A percentile compares a stretch with the other conserved stretches of the same genome.
Evolutionary conservation across 768 basidiomycete species (phyloP).

Genomic region (Sarcodon sp.): DNA sequence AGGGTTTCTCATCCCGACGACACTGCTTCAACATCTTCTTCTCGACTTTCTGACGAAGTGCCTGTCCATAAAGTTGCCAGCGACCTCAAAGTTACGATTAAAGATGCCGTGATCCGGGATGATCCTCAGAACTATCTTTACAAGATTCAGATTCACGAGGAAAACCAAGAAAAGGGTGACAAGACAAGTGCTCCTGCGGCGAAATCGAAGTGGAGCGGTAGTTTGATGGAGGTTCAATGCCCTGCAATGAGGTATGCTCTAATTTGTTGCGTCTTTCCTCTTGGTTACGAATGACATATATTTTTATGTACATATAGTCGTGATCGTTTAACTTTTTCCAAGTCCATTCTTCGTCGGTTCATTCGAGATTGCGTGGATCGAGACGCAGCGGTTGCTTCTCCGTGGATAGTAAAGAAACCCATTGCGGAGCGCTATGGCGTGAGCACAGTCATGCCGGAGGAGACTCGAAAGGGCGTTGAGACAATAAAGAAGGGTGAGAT

Average conservation of each 20-base stretch:
- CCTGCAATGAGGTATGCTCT: slow-evolving; percentile 63
- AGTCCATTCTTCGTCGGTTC: slow-evolving; percentile 92
- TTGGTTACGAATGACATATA: background rate
- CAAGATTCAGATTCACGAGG: slow-evolving; percentile 70
- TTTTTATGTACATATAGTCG: slow-evolving; percentile 38
- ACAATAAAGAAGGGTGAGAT: slow-evolving; percentile 78
- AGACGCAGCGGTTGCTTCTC: slow-evolving; percentile 83
- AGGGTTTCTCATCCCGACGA: slow-evolving; percentile 9
- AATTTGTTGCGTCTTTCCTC: background rate
- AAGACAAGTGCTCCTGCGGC: slow-evolving; percentile 29
- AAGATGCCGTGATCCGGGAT: slow-evolving; percentile 61
- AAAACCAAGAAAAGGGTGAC: slow-evolving; percentile 55
- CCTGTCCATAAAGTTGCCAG: slow-evolving; percentile 56
- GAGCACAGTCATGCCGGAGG: slow-evolving; percentile 76
- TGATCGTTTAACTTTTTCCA: slow-evolving; percentile 91
- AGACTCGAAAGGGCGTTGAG: slow-evolving; percentile 67
- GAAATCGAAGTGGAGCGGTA: slow-evolving; percentile 58
- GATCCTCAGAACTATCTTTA: slow-evolving; percentile 80
- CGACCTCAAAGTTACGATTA: slow-evolving; percentile 63
- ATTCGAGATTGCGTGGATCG: slow-evolving; percentile 93
- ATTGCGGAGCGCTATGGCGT: slow-evolving; percentile 84
- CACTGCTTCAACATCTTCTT: slow-evolving; percentile 22
- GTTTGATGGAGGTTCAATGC: slow-evolving; percentile 74
- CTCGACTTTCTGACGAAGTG: slow-evolving; percentile 26
- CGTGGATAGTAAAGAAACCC: slow-evolving; percentile 86